Conservation (phyloP, 768 basidiomycete species). For the Guyanaporus albipodus region DNA sequence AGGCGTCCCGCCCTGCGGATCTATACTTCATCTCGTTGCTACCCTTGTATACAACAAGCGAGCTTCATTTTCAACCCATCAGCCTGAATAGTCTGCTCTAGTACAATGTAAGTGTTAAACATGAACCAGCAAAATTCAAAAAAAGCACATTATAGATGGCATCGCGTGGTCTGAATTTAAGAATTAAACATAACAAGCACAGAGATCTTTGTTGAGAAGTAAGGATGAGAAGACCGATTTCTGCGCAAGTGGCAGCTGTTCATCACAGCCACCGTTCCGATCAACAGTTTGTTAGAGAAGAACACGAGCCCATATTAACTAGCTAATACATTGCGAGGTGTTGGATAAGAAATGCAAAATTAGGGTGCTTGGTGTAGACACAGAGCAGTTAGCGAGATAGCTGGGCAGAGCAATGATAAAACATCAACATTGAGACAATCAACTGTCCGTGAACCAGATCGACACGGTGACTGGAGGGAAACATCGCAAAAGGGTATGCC, state of each 20-base stretch:
- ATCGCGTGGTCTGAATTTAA: too few relatives aligned
- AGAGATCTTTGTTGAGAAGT: too few relatives aligned
- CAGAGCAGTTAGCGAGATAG: neutral
- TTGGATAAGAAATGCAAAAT: neutral
- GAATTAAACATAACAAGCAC: too few relatives aligned
- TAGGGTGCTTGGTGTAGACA: neutral
- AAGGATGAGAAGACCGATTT: too few relatives aligned
- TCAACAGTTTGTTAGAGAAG: too few relatives aligned
- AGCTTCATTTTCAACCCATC: neutral
- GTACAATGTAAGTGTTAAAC: too few relatives aligned
- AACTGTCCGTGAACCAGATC: constrained; percentile 1
- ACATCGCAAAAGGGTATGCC: constrained; percentile 6
- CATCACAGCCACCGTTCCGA: too few relatives aligned
- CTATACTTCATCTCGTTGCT: constrained; percentile 7
- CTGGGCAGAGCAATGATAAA: constrained; percentile 6
- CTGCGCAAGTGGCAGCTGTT: too few relatives aligned
- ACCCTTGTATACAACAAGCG: neutral
- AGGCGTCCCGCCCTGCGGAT: neutral
- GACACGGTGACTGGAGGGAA: constrained; percentile 7
- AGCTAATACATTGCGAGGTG: constrained; percentile 13
- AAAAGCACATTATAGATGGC: too few relatives aligned
- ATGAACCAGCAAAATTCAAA: too few relatives aligned
- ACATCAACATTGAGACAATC: constrained; percentile 1
- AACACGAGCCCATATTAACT: neutral
- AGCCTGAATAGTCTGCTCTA: too few relatives aligned